phyloP scores from a whole-genome alignment of 208 protist genomes.

The Strigomonas culicis region DNA sequence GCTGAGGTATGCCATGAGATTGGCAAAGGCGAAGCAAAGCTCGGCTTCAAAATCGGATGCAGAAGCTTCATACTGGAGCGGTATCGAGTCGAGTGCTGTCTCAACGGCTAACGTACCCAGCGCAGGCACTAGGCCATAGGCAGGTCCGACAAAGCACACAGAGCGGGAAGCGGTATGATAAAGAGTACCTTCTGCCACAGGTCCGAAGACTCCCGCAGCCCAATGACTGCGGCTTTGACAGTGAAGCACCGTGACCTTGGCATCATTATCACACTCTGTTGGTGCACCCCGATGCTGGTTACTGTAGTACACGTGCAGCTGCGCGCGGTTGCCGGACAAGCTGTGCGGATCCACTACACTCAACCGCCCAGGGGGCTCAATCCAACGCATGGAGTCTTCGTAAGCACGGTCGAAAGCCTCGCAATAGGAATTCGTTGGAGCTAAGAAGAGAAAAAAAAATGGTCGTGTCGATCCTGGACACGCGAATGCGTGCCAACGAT shows the following conservation, averaged over 20 bases:
- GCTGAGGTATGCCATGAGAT: constrained; percentile 45
- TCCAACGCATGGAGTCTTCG: background rate
- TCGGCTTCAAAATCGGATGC: constrained; percentile 26
- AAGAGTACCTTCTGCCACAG: constrained; percentile 75
- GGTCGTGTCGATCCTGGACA: too few species aligned
- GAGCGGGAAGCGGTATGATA: constrained; percentile 18
- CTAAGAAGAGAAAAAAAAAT: too few species aligned
- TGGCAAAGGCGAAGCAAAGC: constrained; percentile 64
- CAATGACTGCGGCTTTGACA: constrained; percentile 91
- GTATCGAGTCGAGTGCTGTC: background rate
- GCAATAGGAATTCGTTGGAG: too few species aligned
- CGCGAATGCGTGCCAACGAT: too few species aligned
- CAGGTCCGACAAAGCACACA: background rate
- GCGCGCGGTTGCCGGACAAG: background rate
- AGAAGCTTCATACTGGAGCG: background rate
- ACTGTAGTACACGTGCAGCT: background rate
- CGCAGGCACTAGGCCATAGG: background rate
- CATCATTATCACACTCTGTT: background rate
- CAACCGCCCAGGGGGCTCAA: background rate
- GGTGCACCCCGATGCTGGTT: background rate
- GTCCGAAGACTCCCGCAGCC: constrained; percentile 81
- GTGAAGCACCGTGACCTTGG: constrained; percentile 45
- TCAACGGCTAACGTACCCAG: background rate
- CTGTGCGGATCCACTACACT: background rate
- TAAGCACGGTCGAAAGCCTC: background rate